Evolutionary conservation across 1,139 yeast genomes (phyloP).

Genomic region (Suhomyces guaymorum): DNA sequence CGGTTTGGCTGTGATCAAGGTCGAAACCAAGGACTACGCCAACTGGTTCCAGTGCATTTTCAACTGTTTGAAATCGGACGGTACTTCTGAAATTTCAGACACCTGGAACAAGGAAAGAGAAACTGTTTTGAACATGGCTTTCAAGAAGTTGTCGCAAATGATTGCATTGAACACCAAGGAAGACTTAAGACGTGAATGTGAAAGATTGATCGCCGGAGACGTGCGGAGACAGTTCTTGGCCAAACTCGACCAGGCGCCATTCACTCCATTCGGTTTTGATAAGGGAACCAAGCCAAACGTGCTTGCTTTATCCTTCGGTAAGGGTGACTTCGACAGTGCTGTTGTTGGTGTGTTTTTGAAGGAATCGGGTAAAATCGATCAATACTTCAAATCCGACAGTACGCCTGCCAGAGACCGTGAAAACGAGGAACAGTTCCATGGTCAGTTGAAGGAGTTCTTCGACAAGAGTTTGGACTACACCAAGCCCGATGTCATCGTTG

Average conservation of each 20-base stretch:
- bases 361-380: constrained; percentile 78
- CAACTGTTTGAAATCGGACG: constrained; percentile 73
- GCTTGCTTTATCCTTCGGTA: constrained; percentile 80
- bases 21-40: constrained; percentile 45
- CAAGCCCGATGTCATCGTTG: constrained; percentile 84
- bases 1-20: constrained; percentile 54
- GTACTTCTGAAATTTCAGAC: constrained; percentile 74
- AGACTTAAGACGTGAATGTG: constrained; percentile 75
- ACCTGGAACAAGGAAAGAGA: constrained; percentile 84
- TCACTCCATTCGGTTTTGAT: constrained; percentile 72
- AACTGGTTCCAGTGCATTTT: constrained; percentile 51
- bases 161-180: constrained; percentile 81
- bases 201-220: constrained; percentile 65
- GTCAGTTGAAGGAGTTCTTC: constrained; percentile 46
- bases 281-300: constrained; percentile 85
- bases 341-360: constrained; percentile 78
- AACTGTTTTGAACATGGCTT: constrained; percentile 63
- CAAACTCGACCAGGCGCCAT: constrained; percentile 91
- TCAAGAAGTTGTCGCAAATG: constrained; percentile 66
- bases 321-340: constrained; percentile 83
- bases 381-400: constrained; percentile 74
- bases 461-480: constrained; percentile 37
- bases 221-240: constrained; percentile 69
- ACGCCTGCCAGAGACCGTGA: constrained; percentile 64
- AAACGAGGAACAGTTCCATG: constrained; percentile 56